Base-by-base conservation (phyloP, 2,329 filamentous ascomycete species). In the Helminthosporium solani region DNA sequence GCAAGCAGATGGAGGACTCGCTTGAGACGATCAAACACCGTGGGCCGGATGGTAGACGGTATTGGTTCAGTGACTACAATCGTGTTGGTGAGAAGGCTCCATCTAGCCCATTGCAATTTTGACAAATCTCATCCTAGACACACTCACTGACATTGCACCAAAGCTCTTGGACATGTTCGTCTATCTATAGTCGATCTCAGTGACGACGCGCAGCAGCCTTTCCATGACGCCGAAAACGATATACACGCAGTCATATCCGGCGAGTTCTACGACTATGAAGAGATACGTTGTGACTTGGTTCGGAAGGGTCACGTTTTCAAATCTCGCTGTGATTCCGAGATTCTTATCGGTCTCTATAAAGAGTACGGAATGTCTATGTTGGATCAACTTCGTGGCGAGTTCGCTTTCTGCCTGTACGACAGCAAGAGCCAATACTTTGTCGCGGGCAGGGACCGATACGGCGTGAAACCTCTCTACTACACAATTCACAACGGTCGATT, bases 161-260 rank as follows among this genome's bases (percentile, higher is more conserved):
- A 30, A 63, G 62, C 54, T 19, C 53, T 66, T 28, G 60, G 52
- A 18, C 61, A 66, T 43, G 51, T 52, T 16, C 58, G 62, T 27
- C 58, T 64, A 11, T 45, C 61, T 2, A 66, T 66, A 33, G 48
- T 55, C 27, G 62, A 64, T 37, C 48, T 64, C 2, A 51, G 46
- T 21, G 52, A 55, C 6, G 48, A 54, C 33, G 60, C 49, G 9
- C 45, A 52, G n/a, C 62, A 64, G 18, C 60, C 61, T n/a, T 57
- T 65, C 28, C 60, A 62, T 38, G 33, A 18, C 8, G 20, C 25
- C 2, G 46, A 53, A 9, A 19, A 18, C 3, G 33, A 35, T 5
- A 44, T 83, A 15, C 78, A 82, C 57, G 78, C 78, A 1, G 74
- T 83, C n/a, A 77, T 83, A 19, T 82, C 81, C 47, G 80, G 81